Evolutionary conservation across 192 early-diverging fungal genomes (phyloP), one percentile per base, ranked within the genome.

Genomic region (Coemansia sp.): DNA sequence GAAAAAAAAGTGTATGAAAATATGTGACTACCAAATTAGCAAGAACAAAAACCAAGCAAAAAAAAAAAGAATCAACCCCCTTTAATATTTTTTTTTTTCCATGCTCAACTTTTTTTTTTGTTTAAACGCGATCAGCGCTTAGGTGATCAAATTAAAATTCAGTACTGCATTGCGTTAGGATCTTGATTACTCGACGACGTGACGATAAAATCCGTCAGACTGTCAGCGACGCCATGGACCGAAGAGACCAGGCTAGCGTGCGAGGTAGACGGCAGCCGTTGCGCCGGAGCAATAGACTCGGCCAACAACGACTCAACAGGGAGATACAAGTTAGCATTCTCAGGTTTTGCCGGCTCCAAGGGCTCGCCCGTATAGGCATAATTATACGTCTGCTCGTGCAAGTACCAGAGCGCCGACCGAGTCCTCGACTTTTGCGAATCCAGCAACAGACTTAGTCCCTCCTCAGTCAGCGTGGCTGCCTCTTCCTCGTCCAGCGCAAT

Each of bases 301-400:
- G 75, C 80, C n/a, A 82, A 67, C 49, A 82, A 44, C 9, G 44
- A 14, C 23, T 77, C 73, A 1, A 75, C 72, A 10, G 80, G 80
- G 21, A 82, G 61, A 52, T 82, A 82, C 53, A 82, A 37, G 53
- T 75, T 82, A 13, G 75, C 59, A 3, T 53, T 46, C 64, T 82
- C 80, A 10, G 80, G 80, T 69, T 71, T 77, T 3, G 69, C 46
- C 13, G 40, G 52, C 38, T 72, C 69, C 7, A 64, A 23, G 1
- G 66, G 59, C 44, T 82, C 80, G 14, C 75, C 80, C n/a, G 68
- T 85, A 64, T 89, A 91, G 39, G 82, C 76, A 70, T 94, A 93
- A 72, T 92, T 91, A 66, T 94, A 94, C 1, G 88, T 89, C 72
- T 98, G 97, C 67, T 96, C 97, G 47, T 99, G 95, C 69, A 99